Evolutionary conservation across 116 monocot genomes (phyloP), one percentile per base, ranked within the genome.

Genomic region (Phalaenopsis hybrid): DNA sequence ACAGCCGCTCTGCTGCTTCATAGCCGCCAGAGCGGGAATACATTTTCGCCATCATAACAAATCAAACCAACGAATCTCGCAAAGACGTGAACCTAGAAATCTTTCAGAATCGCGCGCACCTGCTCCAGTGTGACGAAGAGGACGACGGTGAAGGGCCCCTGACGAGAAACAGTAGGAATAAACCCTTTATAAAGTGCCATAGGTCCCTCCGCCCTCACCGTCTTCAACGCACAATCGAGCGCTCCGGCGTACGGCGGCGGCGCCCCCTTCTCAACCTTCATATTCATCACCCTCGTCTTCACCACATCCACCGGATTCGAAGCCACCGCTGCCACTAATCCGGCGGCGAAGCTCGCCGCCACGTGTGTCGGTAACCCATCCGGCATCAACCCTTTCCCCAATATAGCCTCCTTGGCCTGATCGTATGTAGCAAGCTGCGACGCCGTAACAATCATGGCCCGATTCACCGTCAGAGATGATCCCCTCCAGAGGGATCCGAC

Each of bases 111-210:
- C 17, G 79, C 81, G 20, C 91, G 85, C 37, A 91, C 90, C 88
- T 94, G 94, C 88, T 94, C 94, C 25, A 94, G 91, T 4, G 93
- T 94, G 76, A 94, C 91, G 85, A 94, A 94, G 51, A 94, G 89
- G 4, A 94, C 89, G 50, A 94, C 83, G 21, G 93, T 94, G 81
- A 91, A 93, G 9, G 93, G 93, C 1, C 93, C 93, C 85, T 94
- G 93, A 15, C 93, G 85, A 8, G 82, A 86, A 7, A 94, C 89
- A 18, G 91, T 94, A 44, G 93, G 93, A 34, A 94, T 68, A 75
- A 94, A 94, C 2, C 93, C 93, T 80, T 91, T 91, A 85, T 91
- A 94, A 9, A 94, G 87, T 20, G 94, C 86, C 91, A 88, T 94
- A 21, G 77, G 65, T 5, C 94, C 94, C 81, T 94, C 94, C 11